Percentiles rank a stretch among this genome's conserved stretches.
Conservation (phyloP, 371 early-diverging fungal genomes). For the Parasitella parasitica region DNA sequence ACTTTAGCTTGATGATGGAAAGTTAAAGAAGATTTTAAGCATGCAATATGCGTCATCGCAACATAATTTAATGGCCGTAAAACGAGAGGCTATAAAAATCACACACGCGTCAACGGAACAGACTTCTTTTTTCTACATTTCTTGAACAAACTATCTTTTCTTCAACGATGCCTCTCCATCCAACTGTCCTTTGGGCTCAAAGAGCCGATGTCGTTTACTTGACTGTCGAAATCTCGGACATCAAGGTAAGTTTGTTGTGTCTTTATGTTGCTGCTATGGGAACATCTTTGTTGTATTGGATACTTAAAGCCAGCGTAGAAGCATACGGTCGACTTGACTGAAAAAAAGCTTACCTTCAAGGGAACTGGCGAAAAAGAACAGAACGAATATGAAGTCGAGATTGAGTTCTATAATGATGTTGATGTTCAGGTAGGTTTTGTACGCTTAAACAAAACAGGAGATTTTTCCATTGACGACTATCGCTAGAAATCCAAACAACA, state of each 20-base stretch:
- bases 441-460: no score
- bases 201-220: slow-evolving; percentile 78
- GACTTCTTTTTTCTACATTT: not conserved
- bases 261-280: not conserved
- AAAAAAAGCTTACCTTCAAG: slow-evolving; percentile 62
- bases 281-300: not conserved
- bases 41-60: not conserved
- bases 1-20: not conserved
- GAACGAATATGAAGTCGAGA: slow-evolving; percentile 69
- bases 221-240: slow-evolving; percentile 83
- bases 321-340: slow-evolving; percentile 21
- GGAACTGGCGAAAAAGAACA: slow-evolving; percentile 64
- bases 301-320: not conserved
- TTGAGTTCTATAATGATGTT: slow-evolving; percentile 75
- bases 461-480: not conserved
- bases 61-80: not conserved
- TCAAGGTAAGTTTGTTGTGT: slow-evolving; percentile 41
- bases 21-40: not conserved
- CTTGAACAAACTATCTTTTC: not conserved
- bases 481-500: slow-evolving; percentile 67
- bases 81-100: not conserved
- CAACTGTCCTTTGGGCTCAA: slow-evolving; percentile 94
- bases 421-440: slow-evolving; percentile 63
- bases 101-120: not conserved
- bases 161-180: slow-evolving; percentile 49